phyloP scores from a whole-genome alignment of 2,329 filamentous ascomycete genomes.

The Cladorrhinum sp. region DNA sequence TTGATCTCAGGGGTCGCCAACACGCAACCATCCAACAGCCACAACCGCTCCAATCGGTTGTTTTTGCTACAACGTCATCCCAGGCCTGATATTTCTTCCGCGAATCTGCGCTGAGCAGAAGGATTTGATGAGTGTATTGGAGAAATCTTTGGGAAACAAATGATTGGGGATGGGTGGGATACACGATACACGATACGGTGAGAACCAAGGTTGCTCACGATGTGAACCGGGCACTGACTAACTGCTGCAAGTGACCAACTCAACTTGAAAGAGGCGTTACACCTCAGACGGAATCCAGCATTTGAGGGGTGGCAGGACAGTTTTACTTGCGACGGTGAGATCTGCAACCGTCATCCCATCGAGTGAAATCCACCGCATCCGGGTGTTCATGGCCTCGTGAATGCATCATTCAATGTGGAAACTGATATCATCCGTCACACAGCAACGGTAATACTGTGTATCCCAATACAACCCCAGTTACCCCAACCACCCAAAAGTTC shows the following conservation, averaged over 20 bases:
- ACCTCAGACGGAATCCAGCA: background rate
- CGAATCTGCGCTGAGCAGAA: background rate
- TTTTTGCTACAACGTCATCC: conserved; percentile 1
- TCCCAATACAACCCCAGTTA: background rate
- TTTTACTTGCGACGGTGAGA: background rate
- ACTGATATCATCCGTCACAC: conserved; percentile 6
- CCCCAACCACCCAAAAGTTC: background rate
- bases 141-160: background rate
- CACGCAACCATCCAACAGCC: background rate
- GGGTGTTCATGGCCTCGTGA: background rate
- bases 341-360: background rate
- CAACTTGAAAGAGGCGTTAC: background rate
- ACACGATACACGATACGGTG: background rate
- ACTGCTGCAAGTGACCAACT: background rate
- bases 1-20: background rate
- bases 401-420: background rate
- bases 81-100: conserved; percentile 3
- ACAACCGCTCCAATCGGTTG: conserved; percentile 9
- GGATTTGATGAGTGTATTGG: background rate
- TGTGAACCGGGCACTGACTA: background rate
- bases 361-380: background rate
- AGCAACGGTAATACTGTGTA: background rate
- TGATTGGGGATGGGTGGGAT: too few relatives aligned
- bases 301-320: background rate
- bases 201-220: background rate